These are phyloP conservation scores for Smittium mucronatum DNA, from an alignment of 371 early-diverging fungal species.

Conservation along the genomic window DNA sequence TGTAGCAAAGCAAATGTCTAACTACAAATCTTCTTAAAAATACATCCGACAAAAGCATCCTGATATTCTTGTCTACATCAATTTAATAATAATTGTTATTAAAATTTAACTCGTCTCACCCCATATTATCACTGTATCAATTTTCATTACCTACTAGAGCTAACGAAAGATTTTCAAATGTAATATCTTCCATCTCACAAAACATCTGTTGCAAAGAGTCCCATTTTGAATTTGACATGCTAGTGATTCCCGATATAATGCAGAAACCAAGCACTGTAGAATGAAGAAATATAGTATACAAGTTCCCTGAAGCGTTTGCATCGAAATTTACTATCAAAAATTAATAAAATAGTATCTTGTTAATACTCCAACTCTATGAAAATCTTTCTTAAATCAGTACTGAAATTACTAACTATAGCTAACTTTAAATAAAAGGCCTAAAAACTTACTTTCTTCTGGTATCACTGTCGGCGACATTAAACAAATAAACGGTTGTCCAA, in stretches of 20 bases:
- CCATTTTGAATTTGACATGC: slow-evolving; percentile 45
- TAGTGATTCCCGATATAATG: slow-evolving; percentile 48
- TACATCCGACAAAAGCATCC: slow-evolving; percentile 72
- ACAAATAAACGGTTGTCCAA: slow-evolving; percentile 72
- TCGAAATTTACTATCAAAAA: slow-evolving; percentile 31
- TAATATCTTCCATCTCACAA: slow-evolving; percentile 18
- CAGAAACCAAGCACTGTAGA: slow-evolving; percentile 62
- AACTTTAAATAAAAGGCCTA: too few relatives aligned
- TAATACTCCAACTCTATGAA: slow-evolving; percentile 38
- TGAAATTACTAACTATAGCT: too few relatives aligned
- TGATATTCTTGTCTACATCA: slow-evolving; percentile 40
- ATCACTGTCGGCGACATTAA: slow-evolving; percentile 82
- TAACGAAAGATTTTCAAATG: slow-evolving; percentile 14
- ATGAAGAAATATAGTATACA: slow-evolving; percentile 86
- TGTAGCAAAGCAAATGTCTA: slow-evolving; percentile 63
- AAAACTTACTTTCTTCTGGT: slow-evolving; percentile 40
- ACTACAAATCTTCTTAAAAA: slow-evolving; percentile 75
- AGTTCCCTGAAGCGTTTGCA: slow-evolving; percentile 54
- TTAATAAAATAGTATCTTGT: slow-evolving; percentile 37
- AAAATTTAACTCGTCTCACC: too few relatives aligned
- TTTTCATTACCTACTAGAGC: slow-evolving; percentile 7
- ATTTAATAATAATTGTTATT: background rate
- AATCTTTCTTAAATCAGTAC: too few relatives aligned
- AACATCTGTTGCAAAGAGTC: slow-evolving; percentile 23
- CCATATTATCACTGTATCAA: too few relatives aligned